Conservation (phyloP, 768 basidiomycete species). For the Mrakia frigida region DNA sequence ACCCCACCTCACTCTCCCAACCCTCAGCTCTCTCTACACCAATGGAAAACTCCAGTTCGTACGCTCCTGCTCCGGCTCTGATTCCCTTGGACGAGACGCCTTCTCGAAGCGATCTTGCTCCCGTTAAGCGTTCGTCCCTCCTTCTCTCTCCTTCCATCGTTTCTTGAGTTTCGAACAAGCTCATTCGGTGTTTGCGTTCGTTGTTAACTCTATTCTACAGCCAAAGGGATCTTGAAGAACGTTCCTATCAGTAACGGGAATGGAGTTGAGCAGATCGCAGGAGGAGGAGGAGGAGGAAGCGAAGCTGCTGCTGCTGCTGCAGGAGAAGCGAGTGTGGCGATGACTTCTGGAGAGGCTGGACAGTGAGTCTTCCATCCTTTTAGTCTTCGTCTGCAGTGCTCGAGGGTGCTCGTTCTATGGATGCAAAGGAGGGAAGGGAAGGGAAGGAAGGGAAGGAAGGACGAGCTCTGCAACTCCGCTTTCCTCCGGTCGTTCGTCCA, state of each 20-base stretch:
- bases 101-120: background rate
- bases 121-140: slow-evolving; percentile 8
- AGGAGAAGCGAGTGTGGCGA: background rate
- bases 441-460: background rate
- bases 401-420: background rate
- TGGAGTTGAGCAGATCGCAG: background rate
- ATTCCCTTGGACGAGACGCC: slow-evolving; percentile 18
- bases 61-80: slow-evolving; percentile 27
- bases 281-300: background rate
- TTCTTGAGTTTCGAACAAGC: background rate
- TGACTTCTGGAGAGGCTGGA: background rate
- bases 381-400: background rate
- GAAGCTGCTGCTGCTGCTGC: no score
- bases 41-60: background rate
- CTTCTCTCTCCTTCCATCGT: background rate
- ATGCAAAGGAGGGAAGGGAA: background rate
- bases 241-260: slow-evolving; percentile 48
- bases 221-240: slow-evolving; percentile 91
- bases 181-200: no score
- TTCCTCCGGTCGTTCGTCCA: background rate
- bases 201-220: slow-evolving; percentile 49
- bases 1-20: background rate
- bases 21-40: background rate
- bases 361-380: background rate
- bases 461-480: background rate